phyloP scores from a whole-genome alignment of 75 land plant species.

The Cryptomeria japonica region DNA sequence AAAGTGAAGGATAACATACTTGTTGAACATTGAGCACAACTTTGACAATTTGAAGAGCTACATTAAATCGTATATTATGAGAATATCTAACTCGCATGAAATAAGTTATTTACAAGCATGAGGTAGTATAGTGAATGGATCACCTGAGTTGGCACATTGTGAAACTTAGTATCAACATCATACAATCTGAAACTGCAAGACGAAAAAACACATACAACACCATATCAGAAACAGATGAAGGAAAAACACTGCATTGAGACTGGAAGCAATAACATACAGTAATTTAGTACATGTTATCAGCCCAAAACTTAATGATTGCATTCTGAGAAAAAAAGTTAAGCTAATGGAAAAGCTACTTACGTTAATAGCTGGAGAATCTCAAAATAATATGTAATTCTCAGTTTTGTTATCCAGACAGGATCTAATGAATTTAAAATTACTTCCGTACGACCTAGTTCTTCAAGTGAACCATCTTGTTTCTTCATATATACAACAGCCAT shows the following conservation, averaged over 20 bases:
- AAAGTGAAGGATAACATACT: not conserved
- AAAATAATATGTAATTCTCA: conserved; percentile 63
- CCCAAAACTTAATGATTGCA: not conserved
- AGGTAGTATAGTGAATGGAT: not conserved
- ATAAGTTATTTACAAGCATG: not conserved
- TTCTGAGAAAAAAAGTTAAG: not conserved
- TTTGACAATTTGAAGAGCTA: not conserved
- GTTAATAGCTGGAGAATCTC: conserved; percentile 73
- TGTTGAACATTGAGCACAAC: not conserved
- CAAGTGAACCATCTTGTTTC: conserved; percentile 60
- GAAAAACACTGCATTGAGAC: not conserved
- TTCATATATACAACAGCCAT: conserved; percentile 70
- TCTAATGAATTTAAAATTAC: conserved; percentile 71
- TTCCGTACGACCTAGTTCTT: conserved; percentile 96
- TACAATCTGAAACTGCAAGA: conserved; percentile 69
- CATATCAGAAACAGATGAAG: not conserved
- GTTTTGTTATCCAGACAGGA: conserved; percentile 76
- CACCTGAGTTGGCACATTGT: conserved; percentile 74
- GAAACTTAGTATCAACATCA: conserved; percentile 76
- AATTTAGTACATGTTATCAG: not conserved
- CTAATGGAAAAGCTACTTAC: conserved; percentile 39
- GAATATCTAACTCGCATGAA: not conserved
- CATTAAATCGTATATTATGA: not conserved
- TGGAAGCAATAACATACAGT: not conserved
- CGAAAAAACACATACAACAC: not conserved